Base-by-base conservation (phyloP, 179 eudicot species). In the Camellia oleifera region DNA sequence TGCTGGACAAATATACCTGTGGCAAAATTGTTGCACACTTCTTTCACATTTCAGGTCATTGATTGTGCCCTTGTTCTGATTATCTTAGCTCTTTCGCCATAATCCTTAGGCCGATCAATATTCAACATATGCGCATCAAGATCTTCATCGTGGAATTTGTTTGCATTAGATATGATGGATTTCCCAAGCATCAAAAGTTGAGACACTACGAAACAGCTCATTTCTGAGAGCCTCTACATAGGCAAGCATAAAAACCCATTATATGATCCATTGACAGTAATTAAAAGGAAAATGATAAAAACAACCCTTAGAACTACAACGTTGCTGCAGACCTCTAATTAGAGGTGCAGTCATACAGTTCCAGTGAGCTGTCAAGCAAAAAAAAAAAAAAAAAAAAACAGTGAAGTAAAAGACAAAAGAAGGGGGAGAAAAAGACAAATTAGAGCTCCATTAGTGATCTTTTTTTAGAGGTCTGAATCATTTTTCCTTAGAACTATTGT, bases 61-160 rank as follows among this genome's bases (percentile, higher is more conserved):
- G 87, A 88, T 80, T 91, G 94, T 67, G 92, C 92, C 85, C 77
- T 91, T 78, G 83, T 84, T 82, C 97, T 89, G 84, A 95, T 88
- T 63, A 92, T 81, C 85, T 83, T 91, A 42, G 99, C 98, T 70
- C 86, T 95, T 85, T 92, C 94, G 82, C 90, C 82, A 67, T 92
- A 88, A 89, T 95, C 93, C 82, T 92, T 92, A 0, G 97, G 97
- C 99, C 99, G 92, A 64, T 90, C 91, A 78, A 93, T 83, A 62
- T 83, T 86, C 75, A 84, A 26, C 71, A 76, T 72, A 77, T 91
- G 86, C 78, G 84, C 89, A 65, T 81, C 89, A 48, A 52, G 79
- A 67, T 86, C 90, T 78, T 88, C 87, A 61, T 84, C 91, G 74
- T 79, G 82, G 72, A 75, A 83, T 84, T 93, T 93, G 88, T 83